Evolutionary conservation across 768 basidiomycete genomes (phyloP), one percentile per base, ranked within the genome.

Genomic region (Pleurotus giganteus): DNA sequence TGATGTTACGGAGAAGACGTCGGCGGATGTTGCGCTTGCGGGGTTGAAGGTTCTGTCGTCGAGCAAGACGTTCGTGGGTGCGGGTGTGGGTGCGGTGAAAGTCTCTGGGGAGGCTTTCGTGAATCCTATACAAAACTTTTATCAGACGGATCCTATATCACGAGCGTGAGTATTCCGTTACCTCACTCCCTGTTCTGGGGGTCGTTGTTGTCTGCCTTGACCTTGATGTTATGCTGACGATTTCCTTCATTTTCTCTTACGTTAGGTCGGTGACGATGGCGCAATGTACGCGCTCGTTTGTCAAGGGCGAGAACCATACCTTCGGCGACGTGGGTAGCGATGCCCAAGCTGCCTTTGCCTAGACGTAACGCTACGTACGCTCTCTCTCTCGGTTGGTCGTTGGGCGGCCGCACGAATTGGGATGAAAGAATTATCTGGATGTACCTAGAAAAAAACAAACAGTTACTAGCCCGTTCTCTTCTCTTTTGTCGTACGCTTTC

Each of bases 101-200:
- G 77, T 79, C 43, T 72, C 78, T n/a, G 79, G 82, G 17, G 70
- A 70, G 37, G 73, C 82, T 17, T 85, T 97, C 71, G 78, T 76
- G 70, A 90, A 87, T 71, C 90, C 94, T 0, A 88, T 99, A 60
- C 61, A 72, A 47, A 97, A 97, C 75, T 98, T 98, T 73, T 99
- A 98, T 73, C 87, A 93, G 72, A 98, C 96, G 8, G 96, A 98
- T 70, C 84, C 91, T 24, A 93, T 98, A 66, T 94, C 93, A 41
- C 79, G 95, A 78, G 91, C 92, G 83, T 94, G 63, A 71, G 93
- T 89, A 5, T 47, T 53, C 34, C 24, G 27, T 43, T 41, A 45
- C 6, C 13, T 37, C 4, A 15, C 41, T 21, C 27, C 15, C 26
- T 27, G 26, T 21, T 7, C 28, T 51, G 44, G 47, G 21, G 19